Conservation (phyloP, 2,329 filamentous ascomycete species). For the Rhinocladiella mackenziei region DNA sequence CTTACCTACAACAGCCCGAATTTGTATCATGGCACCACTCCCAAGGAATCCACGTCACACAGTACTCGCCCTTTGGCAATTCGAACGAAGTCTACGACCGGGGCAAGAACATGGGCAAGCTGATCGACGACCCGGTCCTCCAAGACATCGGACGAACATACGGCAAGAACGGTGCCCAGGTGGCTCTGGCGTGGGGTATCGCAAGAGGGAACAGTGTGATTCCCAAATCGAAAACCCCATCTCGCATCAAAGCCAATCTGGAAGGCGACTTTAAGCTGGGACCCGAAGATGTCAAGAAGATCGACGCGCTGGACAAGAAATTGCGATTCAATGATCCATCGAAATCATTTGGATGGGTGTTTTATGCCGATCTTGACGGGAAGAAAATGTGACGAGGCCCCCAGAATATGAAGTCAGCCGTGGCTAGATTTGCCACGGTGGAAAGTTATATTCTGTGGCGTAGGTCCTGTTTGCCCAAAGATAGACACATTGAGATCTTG, state of each 20-base stretch:
- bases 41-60: conserved; percentile 52
- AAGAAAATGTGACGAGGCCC: conserved; percentile 26
- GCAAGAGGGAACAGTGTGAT: conserved; percentile 50
- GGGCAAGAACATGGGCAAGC: conserved; percentile 43
- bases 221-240: conserved; percentile 41
- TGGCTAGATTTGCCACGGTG: too few relatives aligned
- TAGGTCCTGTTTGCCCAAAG: too few relatives aligned
- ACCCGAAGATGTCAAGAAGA: conserved; percentile 54
- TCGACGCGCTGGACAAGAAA: conserved; percentile 56
- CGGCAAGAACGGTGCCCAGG: conserved; percentile 49
- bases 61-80: conserved; percentile 55
- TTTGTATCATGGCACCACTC: conserved; percentile 49
- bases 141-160: conserved; percentile 52
- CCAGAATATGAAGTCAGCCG: too few relatives aligned
- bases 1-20: conserved; percentile 49
- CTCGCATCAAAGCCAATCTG: conserved; percentile 43
- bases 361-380: conserved; percentile 58
- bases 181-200: conserved; percentile 54
- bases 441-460: too few relatives aligned
- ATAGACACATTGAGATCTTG: too few relatives aligned
- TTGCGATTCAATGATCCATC: conserved; percentile 60
- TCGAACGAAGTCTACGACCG: conserved; percentile 49
- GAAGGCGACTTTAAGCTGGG: conserved; percentile 57
- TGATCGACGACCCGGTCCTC: conserved; percentile 51
- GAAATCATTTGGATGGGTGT: conserved; percentile 53